These are phyloP conservation scores for Priceomyces haplophilus DNA, from an alignment of 805 yeast genomes.

Conservation along the genomic window DNA sequence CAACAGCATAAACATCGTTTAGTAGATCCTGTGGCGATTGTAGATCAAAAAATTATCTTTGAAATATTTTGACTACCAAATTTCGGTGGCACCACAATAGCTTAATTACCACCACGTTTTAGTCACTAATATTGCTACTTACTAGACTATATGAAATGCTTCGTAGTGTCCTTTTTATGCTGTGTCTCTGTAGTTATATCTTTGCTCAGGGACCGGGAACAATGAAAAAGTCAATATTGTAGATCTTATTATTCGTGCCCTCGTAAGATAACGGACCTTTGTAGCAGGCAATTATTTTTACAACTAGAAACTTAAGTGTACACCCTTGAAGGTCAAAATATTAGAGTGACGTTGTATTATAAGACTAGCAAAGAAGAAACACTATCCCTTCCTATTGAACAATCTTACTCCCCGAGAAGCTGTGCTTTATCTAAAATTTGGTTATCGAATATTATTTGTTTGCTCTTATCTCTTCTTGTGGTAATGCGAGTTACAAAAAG, in stretches of 20 bases:
- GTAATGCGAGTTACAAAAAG: conserved; percentile 1
- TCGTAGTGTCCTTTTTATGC: no score
- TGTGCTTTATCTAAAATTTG: not conserved
- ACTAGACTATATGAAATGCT: no score
- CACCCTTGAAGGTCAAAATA: not conserved
- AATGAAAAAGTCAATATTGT: no score
- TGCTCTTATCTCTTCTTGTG: conserved; percentile 1
- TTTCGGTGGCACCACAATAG: not conserved
- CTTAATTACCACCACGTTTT: not conserved
- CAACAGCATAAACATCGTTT: not conserved
- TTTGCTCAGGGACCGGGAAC: no score
- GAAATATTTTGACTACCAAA: not conserved
- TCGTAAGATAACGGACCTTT: not conserved
- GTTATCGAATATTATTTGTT: not conserved
- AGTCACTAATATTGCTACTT: no score
- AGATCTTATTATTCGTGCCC: not conserved
- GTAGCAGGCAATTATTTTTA: not conserved
- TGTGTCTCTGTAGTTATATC: no score
- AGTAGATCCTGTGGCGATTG: no score
- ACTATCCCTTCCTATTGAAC: not conserved
- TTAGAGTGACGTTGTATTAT: not conserved
- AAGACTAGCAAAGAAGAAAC: not conserved
- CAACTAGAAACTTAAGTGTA: not conserved
- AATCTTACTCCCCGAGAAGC: not conserved
- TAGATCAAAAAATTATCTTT: no score